Conservation (phyloP, 2,329 filamentous ascomycete genomes). For the Aspergillus neotritici region DNA sequence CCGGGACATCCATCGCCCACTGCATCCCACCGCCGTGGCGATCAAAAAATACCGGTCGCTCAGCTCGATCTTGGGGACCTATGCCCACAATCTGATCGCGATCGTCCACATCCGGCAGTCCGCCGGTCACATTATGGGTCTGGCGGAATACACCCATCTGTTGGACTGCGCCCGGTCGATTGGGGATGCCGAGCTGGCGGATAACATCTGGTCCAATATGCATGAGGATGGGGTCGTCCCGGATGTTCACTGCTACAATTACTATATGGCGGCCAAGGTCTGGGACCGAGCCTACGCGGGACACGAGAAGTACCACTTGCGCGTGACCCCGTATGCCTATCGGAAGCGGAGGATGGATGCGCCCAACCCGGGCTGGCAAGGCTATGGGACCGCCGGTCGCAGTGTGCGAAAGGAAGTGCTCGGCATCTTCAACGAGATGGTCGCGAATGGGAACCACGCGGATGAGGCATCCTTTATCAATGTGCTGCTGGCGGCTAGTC, state of each 20-base stretch:
- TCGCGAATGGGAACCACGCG: constrained; percentile 36
- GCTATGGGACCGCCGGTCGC: constrained; percentile 23
- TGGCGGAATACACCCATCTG: constrained; percentile 49
- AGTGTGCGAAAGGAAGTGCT: constrained; percentile 35
- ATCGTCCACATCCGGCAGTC: constrained; percentile 36
- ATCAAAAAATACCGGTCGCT: constrained; percentile 39
- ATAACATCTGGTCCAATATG: constrained; percentile 45
- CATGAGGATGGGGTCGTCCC: constrained; percentile 34
- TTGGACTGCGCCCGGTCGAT: constrained; percentile 48
- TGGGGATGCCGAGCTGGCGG: constrained; percentile 41
- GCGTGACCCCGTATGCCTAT: constrained; percentile 30
- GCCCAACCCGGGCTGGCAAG: constrained; percentile 22
- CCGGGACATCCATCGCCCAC: constrained; percentile 42
- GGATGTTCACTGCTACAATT: constrained; percentile 50
- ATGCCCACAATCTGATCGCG: constrained; percentile 31
- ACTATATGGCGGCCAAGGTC: constrained; percentile 47
- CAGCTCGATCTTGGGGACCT: constrained; percentile 35
- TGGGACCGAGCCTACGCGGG: constrained; percentile 43
- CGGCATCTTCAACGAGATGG: constrained; percentile 46
- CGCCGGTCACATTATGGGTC: constrained; percentile 33
- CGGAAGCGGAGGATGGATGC: constrained; percentile 20
- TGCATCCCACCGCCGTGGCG: constrained; percentile 46
- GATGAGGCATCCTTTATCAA: constrained; percentile 51
- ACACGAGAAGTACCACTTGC: constrained; percentile 35
- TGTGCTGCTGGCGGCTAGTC: constrained; percentile 48